Conservation (phyloP, 139 green algal genomes). For the Trebouxia sp. region DNA sequence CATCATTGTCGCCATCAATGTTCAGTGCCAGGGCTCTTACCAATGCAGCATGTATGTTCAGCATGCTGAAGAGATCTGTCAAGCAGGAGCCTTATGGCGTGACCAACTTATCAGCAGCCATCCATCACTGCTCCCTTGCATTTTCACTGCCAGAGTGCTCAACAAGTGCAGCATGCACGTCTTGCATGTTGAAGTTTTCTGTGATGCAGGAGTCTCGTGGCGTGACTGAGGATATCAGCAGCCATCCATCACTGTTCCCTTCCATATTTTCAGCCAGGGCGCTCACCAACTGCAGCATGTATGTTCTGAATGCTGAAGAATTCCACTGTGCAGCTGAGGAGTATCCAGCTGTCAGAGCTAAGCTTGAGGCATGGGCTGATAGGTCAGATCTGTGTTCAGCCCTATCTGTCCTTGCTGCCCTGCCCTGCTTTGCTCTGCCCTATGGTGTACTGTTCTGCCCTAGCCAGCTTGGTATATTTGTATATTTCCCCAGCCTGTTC, state of each 20-base stretch:
- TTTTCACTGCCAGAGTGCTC: too few species aligned
- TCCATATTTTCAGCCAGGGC: not conserved
- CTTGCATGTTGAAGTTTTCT: too few species aligned
- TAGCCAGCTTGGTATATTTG: too few species aligned
- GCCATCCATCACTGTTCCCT: not conserved
- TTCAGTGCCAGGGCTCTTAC: too few species aligned
- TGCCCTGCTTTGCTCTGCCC: not conserved
- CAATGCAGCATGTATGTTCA: too few species aligned
- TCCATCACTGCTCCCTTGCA: too few species aligned
- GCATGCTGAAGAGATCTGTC: too few species aligned
- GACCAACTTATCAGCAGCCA: too few species aligned
- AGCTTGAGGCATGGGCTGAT: conserved; percentile 7
- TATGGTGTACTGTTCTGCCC: not conserved
- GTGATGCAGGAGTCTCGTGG: not conserved
- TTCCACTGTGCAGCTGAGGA: not conserved
- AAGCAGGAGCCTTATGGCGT: too few species aligned
- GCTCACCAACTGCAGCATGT: conserved; percentile 5
- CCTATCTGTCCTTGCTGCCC: not conserved
- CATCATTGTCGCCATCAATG: too few species aligned
- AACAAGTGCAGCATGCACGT: too few species aligned
- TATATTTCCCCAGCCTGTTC: not conserved
- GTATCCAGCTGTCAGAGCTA: not conserved
- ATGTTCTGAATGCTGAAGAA: not conserved
- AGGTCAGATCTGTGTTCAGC: not conserved
- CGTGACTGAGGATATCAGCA: not conserved